Conservation (phyloP, 75 land plant genomes). For the Chamaecyparis obtusa region DNA sequence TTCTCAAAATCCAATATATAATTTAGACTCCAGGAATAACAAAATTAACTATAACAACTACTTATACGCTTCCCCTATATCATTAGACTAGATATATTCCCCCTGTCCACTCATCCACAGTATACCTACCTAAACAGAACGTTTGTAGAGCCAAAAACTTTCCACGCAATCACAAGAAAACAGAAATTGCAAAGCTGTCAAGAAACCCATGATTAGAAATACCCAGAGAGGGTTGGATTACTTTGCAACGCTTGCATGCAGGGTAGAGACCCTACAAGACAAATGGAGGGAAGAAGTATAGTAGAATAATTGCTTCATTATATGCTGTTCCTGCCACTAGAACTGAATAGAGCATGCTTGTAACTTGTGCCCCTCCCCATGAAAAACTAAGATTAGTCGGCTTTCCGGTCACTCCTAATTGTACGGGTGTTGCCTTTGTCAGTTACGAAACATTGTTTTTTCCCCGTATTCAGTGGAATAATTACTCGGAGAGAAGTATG, state of each 20-base stretch:
- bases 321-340: neutral
- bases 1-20: too few species aligned
- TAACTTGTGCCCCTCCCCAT: neutral
- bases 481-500: neutral
- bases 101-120: too few species aligned
- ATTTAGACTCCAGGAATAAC: too few species aligned
- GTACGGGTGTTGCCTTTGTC: neutral
- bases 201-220: neutral
- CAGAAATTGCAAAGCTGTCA: neutral
- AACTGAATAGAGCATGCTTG: neutral
- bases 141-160: neutral
- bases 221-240: neutral
- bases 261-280: neutral
- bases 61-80: too few species aligned
- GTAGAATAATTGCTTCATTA: slow-evolving; percentile 2
- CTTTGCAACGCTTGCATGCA: slow-evolving; percentile 6
- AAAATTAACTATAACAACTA: too few species aligned
- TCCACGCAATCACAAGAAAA: neutral
- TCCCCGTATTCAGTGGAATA: neutral
- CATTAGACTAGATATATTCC: too few species aligned
- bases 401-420: neutral
- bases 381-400: neutral
- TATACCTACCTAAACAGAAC: neutral
- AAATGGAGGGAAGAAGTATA: neutral
- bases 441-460: neutral